A percentile compares a stretch with the other conserved stretches of the same genome.
These are phyloP conservation scores for Sodiomyces alkalinus DNA, from an alignment of 2,329 filamentous ascomycete species.

Conservation along the genomic window DNA sequence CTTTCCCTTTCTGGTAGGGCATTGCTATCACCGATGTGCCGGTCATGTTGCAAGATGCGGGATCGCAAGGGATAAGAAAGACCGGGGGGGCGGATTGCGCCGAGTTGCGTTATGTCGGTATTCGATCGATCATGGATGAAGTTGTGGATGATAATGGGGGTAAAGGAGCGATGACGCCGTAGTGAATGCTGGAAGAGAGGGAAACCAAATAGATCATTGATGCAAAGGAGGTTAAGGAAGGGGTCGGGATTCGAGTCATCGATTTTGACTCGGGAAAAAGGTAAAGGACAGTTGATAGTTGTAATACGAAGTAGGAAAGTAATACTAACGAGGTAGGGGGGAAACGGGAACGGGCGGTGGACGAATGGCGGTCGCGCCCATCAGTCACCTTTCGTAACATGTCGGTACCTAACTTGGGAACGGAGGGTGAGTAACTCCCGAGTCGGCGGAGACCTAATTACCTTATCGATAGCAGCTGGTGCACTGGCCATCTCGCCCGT, in stretches of 20 bases:
- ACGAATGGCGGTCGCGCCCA: too few relatives aligned
- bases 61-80: constrained; percentile 4
- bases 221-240: too few relatives aligned
- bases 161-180: neutral
- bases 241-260: constrained; percentile 4
- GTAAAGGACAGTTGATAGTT: too few relatives aligned
- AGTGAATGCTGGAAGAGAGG: constrained; percentile 7
- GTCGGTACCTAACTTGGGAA: too few relatives aligned
- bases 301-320: too few relatives aligned
- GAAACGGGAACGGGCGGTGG: too few relatives aligned
- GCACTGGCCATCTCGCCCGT: constrained; percentile 8
- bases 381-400: too few relatives aligned
- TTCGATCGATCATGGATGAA: constrained; percentile 17
- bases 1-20: constrained; percentile 67
- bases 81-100: too few relatives aligned
- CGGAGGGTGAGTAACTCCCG: constrained; percentile 8
- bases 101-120: constrained; percentile 12
- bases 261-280: neutral
- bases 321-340: too few relatives aligned
- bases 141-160: neutral
- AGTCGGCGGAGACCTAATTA: too few relatives aligned
- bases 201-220: constrained; percentile 1
- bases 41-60: constrained; percentile 27
- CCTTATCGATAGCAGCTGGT: constrained; percentile 10
- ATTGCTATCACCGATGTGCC: constrained; percentile 44